Percentiles rank a stretch among this genome's conserved stretches.
phyloP scores from a whole-genome alignment of 768 basidiomycete genomes.

The Boletus sensibilis region DNA sequence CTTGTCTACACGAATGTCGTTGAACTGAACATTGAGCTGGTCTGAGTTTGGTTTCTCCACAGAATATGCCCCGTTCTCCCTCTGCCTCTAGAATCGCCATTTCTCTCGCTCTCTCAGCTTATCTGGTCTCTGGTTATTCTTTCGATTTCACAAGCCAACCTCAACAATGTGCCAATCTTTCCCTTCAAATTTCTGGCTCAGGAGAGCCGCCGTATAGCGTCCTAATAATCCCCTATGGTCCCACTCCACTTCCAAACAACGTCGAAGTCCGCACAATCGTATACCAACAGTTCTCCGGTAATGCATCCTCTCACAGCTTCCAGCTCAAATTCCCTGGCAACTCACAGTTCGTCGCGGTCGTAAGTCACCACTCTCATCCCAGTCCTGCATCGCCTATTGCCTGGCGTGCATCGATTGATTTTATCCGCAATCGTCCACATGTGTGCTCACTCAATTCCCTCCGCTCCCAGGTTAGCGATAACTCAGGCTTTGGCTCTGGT shows the following conservation, averaged over 20 bases:
- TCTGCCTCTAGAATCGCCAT: background rate
- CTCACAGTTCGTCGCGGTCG: conserved; percentile 76
- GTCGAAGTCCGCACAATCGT: conserved; percentile 64
- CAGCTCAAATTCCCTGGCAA: conserved; percentile 61
- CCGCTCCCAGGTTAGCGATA: conserved; percentile 52
- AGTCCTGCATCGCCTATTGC: background rate
- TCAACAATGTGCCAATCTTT: conserved; percentile 64
- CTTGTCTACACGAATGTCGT: conserved; percentile 8
- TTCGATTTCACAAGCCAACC: conserved; percentile 49
- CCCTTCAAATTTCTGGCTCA: conserved; percentile 56
- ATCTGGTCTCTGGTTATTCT: conserved; percentile 39
- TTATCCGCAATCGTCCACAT: background rate
- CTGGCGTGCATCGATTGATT: background rate
- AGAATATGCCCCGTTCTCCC: conserved; percentile 11
- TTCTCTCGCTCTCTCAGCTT: conserved; percentile 22
- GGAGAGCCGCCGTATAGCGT: conserved; percentile 67
- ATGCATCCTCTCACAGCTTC: conserved; percentile 45
- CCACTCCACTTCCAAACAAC: conserved; percentile 57
- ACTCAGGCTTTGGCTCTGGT: conserved; percentile 62
- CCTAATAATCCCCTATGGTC: conserved; percentile 66
- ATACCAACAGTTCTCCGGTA: conserved; percentile 49
- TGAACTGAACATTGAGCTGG: background rate
- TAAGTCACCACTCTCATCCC: conserved; percentile 38
- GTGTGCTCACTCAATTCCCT: background rate
- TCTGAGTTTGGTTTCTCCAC: background rate